Evolutionary conservation across 2,329 filamentous ascomycete genomes (phyloP).

Genomic region (Paecilomyces variotii): DNA sequence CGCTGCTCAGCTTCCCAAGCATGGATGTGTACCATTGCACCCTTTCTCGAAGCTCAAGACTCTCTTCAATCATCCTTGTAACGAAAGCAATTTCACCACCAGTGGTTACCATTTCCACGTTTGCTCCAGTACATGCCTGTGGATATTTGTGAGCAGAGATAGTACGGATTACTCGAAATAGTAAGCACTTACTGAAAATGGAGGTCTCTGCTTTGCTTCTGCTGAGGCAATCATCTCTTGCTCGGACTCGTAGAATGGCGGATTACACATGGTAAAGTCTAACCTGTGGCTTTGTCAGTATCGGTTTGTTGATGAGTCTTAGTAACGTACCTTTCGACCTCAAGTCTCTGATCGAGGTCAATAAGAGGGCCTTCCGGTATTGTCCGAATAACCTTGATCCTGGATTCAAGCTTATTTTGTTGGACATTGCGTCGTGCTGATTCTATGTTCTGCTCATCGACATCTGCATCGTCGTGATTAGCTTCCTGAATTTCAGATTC

Average conservation of each 20-base stretch:
- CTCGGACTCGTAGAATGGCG: constrained; percentile 79
- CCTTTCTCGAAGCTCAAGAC: constrained; percentile 47
- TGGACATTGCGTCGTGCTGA: constrained; percentile 61
- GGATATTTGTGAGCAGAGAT: background rate
- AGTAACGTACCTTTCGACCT: constrained; percentile 14
- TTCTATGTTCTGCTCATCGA: constrained; percentile 61
- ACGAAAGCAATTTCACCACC: constrained; percentile 76
- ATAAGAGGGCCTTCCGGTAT: constrained; percentile 50
- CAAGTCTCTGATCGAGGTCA: constrained; percentile 46
- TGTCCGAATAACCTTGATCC: constrained; percentile 58
- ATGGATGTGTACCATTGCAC: constrained; percentile 88
- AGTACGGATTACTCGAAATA: background rate
- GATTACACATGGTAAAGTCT: constrained; percentile 89
- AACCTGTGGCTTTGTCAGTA: constrained; percentile 36
- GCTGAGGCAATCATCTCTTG: constrained; percentile 61
- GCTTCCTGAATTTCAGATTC: constrained; percentile 5
- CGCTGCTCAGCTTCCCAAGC: constrained; percentile 73
- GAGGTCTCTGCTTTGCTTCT: constrained; percentile 56
- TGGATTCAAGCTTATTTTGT: constrained; percentile 54
- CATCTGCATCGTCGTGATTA: constrained; percentile 42
- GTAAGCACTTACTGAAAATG: constrained; percentile 54
- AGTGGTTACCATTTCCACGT: constrained; percentile 74
- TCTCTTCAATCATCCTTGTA: constrained; percentile 61
- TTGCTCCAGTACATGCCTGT: constrained; percentile 60
- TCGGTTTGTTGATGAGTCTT: background rate